phyloP scores from a whole-genome alignment of 2,329 filamentous ascomycete genomes.

The Phoma sp. region DNA sequence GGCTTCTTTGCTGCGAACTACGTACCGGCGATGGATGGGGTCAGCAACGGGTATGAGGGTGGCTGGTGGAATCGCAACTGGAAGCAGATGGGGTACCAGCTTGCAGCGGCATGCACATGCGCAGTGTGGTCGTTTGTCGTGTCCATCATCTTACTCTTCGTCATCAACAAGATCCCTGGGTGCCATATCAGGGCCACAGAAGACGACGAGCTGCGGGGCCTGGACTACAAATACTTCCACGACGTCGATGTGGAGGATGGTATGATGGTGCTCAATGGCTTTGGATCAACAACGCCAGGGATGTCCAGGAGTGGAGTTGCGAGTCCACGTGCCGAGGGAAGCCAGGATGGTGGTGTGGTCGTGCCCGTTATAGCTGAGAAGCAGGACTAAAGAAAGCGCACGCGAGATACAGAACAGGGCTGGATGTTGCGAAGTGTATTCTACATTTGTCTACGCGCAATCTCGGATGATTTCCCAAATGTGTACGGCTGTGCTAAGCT shows the following conservation, averaged over 20 bases:
- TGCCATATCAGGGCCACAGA: constrained; percentile 62
- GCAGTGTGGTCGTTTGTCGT: constrained; percentile 62
- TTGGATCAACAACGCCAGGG: constrained; percentile 22
- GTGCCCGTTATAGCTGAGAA: constrained; percentile 24
- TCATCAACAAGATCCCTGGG: constrained; percentile 64
- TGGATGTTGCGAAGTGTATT: background rate
- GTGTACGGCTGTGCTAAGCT: background rate
- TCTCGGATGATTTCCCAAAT: background rate
- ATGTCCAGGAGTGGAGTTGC: constrained; percentile 7
- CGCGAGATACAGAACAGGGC: too few species aligned
- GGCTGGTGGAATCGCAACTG: constrained; percentile 61
- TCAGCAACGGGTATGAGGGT: constrained; percentile 53
- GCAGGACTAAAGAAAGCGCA: constrained; percentile 19
- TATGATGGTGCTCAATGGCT: constrained; percentile 30
- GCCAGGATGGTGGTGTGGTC: constrained; percentile 30
- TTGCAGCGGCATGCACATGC: constrained; percentile 63
- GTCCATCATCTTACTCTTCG: constrained; percentile 59
- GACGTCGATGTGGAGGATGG: constrained; percentile 36
- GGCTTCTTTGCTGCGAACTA: constrained; percentile 61
- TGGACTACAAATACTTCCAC: constrained; percentile 60
- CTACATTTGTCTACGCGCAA: background rate
- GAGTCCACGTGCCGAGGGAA: constrained; percentile 21
- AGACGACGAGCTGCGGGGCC: constrained; percentile 60
- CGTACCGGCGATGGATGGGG: constrained; percentile 61
- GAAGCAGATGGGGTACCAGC: constrained; percentile 62